Percentiles rank a stretch among this genome's conserved stretches.
Conservation (phyloP, 768 basidiomycete genomes). For the Lactifluus pinguis region DNA sequence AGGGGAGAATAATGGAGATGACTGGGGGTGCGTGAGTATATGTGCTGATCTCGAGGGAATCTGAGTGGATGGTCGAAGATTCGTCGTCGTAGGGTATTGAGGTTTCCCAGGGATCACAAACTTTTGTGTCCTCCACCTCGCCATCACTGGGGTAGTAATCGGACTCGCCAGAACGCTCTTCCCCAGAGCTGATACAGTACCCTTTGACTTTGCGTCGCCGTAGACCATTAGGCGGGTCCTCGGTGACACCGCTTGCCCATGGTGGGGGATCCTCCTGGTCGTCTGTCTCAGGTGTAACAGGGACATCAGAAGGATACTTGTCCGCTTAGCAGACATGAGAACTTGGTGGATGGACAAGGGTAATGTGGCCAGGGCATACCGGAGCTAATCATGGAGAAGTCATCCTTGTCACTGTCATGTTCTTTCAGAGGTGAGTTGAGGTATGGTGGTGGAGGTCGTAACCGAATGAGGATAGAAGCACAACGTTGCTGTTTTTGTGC, state of each 20-base stretch:
- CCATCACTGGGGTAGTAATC: slow-evolving; percentile 30
- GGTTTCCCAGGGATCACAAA: slow-evolving; percentile 6
- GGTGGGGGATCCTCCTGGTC: background rate
- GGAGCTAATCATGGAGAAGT: slow-evolving; percentile 1
- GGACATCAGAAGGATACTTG: slow-evolving; percentile 15
- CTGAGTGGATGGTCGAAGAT: background rate
- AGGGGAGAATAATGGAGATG: slow-evolving; percentile 14
- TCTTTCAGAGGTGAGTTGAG: background rate
- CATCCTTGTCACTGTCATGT: background rate
- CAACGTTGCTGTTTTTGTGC: slow-evolving; percentile 12
- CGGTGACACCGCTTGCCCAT: slow-evolving; percentile 8
- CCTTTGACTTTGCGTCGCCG: slow-evolving; percentile 14
- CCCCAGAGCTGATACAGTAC: slow-evolving; percentile 12
- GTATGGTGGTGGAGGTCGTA: slow-evolving; percentile 9
- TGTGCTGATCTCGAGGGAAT: slow-evolving; percentile 15
- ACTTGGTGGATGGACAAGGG: background rate
- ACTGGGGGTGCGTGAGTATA: background rate
- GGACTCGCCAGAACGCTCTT: slow-evolving; percentile 27
- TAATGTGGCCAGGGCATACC: background rate
- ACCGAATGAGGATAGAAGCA: slow-evolving; percentile 12
- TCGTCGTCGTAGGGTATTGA: slow-evolving; percentile 10
- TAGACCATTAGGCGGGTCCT: slow-evolving; percentile 3
- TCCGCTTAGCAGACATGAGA: background rate
- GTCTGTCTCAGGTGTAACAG: slow-evolving; percentile 12
- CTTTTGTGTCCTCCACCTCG: slow-evolving; percentile 20